Conservation (phyloP, 139 green algal genomes). For the Klebsormidium nitens region DNA sequence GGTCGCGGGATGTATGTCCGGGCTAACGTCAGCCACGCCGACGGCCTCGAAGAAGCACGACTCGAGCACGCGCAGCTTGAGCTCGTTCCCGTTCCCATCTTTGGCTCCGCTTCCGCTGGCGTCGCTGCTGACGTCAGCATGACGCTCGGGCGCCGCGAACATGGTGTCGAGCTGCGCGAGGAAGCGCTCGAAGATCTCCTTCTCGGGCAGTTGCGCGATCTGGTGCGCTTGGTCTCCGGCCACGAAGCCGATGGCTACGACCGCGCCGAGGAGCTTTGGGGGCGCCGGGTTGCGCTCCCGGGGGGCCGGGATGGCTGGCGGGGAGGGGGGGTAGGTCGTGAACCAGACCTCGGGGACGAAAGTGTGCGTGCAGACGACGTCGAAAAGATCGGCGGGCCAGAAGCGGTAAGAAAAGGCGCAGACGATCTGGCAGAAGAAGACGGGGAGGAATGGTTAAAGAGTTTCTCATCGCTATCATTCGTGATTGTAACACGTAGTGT, state of each 20-base stretch:
- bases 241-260: constrained; percentile 57
- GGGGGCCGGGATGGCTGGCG: too few species aligned
- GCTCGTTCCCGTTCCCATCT: too few species aligned
- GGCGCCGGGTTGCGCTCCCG: background rate
- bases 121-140: too few species aligned
- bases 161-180: constrained; percentile 69
- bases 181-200: constrained; percentile 42
- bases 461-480: too few species aligned
- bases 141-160: too few species aligned
- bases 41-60: too few species aligned
- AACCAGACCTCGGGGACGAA: constrained; percentile 83
- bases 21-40: background rate
- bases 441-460: too few species aligned
- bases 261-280: background rate
- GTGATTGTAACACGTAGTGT: too few species aligned
- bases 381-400: constrained; percentile 72
- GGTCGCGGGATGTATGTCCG: constrained; percentile 44
- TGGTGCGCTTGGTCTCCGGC: constrained; percentile 52
- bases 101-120: too few species aligned
- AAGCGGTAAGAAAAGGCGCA: constrained; percentile 54
- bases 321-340: constrained; percentile 40
- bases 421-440: constrained; percentile 42
- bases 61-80: too few species aligned
- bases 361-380: constrained; percentile 64
- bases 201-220: constrained; percentile 37